phyloP scores from a whole-genome alignment of 169 alveolate species.

The Plasmodium cynomolgi region DNA sequence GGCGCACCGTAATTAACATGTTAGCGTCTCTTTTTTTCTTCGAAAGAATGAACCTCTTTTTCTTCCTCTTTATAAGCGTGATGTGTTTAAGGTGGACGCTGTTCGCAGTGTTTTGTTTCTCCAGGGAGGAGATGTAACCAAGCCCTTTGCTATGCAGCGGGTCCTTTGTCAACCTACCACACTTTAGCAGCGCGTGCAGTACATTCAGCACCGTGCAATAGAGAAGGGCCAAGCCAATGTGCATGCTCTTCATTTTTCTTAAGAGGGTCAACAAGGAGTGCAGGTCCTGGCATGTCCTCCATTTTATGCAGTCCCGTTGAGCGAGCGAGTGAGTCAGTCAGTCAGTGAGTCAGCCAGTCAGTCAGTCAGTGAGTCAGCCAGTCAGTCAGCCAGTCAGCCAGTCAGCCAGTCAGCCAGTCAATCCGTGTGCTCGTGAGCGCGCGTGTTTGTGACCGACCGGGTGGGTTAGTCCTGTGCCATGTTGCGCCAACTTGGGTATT shows the following conservation, averaged over 20 bases:
- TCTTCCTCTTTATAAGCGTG: conserved; percentile 24
- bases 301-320: not conserved
- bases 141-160: not conserved
- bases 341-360: too few species aligned
- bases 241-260: not conserved
- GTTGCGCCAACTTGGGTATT: not conserved
- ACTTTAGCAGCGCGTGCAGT: not conserved
- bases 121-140: conserved; percentile 44
- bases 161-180: not conserved
- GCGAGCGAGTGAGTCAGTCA: not conserved
- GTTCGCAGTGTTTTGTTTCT: conserved; percentile 23
- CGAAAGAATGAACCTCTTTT: conserved; percentile 33
- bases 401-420: too few species aligned
- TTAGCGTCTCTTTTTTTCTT: conserved; percentile 23
- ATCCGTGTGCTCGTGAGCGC: too few species aligned
- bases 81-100: conserved; percentile 1
- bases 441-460: not conserved
- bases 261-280: not conserved
- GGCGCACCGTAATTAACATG: not conserved
- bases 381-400: too few species aligned
- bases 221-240: not conserved
- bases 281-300: not conserved
- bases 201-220: not conserved
- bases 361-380: too few species aligned
- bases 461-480: not conserved